A percentile compares a stretch with the other conserved stretches of the same genome.
Conservation (phyloP, 2,329 filamentous ascomycete genomes). For the Penicillium vulpinum region DNA sequence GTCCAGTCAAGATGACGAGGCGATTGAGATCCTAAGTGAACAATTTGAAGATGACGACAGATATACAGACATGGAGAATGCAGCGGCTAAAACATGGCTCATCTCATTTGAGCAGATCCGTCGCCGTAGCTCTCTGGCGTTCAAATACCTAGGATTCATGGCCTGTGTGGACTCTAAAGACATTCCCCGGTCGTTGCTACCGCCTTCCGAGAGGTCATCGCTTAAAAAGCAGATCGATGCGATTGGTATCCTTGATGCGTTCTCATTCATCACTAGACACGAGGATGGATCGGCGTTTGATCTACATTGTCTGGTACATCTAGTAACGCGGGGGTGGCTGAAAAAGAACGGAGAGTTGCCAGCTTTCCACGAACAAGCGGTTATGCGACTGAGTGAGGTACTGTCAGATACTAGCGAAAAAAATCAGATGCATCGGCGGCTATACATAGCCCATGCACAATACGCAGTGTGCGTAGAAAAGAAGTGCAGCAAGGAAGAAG, state of each 20-base stretch:
- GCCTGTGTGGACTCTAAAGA: constrained; percentile 15
- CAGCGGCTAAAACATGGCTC: constrained; percentile 15
- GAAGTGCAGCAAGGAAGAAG: too few species aligned
- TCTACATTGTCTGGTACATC: constrained; percentile 19
- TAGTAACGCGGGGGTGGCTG: constrained; percentile 18
- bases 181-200: constrained; percentile 17
- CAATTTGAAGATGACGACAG: constrained; percentile 17
- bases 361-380: too few species aligned
- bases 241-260: constrained; percentile 14
- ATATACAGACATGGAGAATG: constrained; percentile 14
- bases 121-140: not conserved
- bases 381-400: too few species aligned
- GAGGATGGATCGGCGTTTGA: not conserved
- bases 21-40: constrained; percentile 10
- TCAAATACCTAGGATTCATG: constrained; percentile 16
- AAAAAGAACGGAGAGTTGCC: too few species aligned
- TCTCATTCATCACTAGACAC: constrained; percentile 14
- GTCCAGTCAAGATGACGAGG: constrained; percentile 2
- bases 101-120: constrained; percentile 21
- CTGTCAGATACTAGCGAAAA: too few species aligned
- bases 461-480: too few species aligned
- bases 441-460: too few species aligned
- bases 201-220: not conserved
- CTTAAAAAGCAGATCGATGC: constrained; percentile 5
- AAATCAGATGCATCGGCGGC: too few species aligned